These are phyloP conservation scores for Nadsonia starkeyi-henricii DNA, from an alignment of 1,139 yeast genomes.

Conservation along the genomic window DNA sequence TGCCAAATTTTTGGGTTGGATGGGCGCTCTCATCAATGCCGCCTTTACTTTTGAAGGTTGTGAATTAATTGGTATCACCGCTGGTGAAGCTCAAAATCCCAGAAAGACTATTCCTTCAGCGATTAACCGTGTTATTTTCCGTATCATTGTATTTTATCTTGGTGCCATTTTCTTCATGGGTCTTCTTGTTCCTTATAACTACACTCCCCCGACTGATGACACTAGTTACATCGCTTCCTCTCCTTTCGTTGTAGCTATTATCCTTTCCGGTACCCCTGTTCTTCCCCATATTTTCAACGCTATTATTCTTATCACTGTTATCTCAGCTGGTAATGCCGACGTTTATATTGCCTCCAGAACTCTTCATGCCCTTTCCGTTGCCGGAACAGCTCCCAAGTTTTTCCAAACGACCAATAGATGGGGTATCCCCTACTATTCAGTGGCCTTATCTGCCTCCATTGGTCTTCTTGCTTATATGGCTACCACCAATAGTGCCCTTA, in stretches of 20 bases:
- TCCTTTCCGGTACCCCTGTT: slow-evolving; percentile 50
- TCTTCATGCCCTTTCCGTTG: slow-evolving; percentile 39
- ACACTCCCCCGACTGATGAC: slow-evolving; percentile 34
- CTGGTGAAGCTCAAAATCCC: slow-evolving; percentile 68
- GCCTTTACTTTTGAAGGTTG: slow-evolving; percentile 66
- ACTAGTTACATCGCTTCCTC: slow-evolving; percentile 59
- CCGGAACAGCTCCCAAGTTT: slow-evolving; percentile 32
- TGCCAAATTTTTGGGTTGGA: slow-evolving; percentile 48
- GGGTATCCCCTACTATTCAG: slow-evolving; percentile 40
- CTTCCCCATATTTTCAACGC: slow-evolving; percentile 31
- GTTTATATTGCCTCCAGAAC: slow-evolving; percentile 44
- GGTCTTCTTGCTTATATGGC: slow-evolving; percentile 34
- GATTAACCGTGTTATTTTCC: slow-evolving; percentile 58
- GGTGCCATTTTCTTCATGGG: slow-evolving; percentile 55
- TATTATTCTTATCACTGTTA: slow-evolving; percentile 35
- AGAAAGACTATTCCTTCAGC: slow-evolving; percentile 67
- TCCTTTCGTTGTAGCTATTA: slow-evolving; percentile 53
- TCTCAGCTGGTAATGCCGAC: slow-evolving; percentile 43
- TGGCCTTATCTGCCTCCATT: slow-evolving; percentile 29
- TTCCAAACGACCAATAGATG: slow-evolving; percentile 36
- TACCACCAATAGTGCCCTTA: slow-evolving; percentile 24
- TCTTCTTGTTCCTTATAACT: slow-evolving; percentile 61
- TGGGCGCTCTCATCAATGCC: slow-evolving; percentile 48
- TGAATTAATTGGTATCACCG: slow-evolving; percentile 61
- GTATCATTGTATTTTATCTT: slow-evolving; percentile 59